phyloP scores from a whole-genome alignment of 1,139 yeast genomes.

The Nadsonia commutata region DNA sequence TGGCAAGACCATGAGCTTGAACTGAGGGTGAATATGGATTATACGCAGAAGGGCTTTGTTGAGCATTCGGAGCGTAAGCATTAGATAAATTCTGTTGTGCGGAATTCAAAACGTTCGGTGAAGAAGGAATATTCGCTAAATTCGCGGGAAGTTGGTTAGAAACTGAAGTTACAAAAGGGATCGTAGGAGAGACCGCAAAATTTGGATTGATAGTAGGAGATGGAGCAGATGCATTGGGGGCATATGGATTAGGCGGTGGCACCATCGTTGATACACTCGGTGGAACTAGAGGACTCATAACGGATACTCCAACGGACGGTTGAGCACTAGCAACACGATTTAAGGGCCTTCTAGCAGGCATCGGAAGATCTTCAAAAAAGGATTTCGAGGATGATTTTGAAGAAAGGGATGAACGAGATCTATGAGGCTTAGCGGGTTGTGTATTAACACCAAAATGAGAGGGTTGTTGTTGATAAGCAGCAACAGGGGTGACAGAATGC shows the following conservation, averaged over 20 bases:
- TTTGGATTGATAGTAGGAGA: slow-evolving; percentile 4
- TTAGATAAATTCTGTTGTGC: no score
- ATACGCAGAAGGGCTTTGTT: no score
- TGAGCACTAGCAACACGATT: not conserved
- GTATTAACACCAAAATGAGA: not conserved
- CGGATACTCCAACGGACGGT: not conserved
- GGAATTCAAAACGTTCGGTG: no score
- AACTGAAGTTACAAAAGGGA: not conserved
- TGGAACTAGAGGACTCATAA: not conserved
- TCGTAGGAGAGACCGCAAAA: not conserved
- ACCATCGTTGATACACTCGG: slow-evolving; percentile 3
- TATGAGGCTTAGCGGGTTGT: slow-evolving; percentile 2
- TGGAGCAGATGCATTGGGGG: slow-evolving; percentile 6
- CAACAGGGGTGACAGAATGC: slow-evolving; percentile 5
- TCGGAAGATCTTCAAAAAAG: not conserved
- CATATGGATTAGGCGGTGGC: slow-evolving; percentile 11
- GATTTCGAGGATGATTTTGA: not conserved
- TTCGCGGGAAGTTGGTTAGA: no score
- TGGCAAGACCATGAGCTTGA: no score
- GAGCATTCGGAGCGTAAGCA: no score
- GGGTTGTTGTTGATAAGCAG: slow-evolving; percentile 2
- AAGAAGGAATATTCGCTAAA: no score
- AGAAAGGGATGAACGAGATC: not conserved
- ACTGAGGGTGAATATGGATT: no score
- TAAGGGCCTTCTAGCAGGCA: not conserved